Evolutionary conservation across 768 basidiomycete species (phyloP), one percentile per base, ranked within the genome.

Genomic region (Podaxis rugospora): DNA sequence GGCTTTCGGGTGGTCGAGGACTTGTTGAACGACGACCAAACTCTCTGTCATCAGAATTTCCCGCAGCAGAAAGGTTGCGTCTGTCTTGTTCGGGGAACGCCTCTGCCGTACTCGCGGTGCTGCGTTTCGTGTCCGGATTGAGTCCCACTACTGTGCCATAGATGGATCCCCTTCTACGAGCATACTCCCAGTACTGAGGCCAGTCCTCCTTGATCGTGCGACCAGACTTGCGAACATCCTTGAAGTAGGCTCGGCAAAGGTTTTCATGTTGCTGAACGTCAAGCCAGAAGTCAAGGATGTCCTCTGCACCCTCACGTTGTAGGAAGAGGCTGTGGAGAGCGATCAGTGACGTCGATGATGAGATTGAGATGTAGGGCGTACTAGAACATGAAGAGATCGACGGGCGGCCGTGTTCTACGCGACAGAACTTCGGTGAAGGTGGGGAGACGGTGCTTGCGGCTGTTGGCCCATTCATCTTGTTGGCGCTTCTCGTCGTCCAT

Each of bases 221-320:
- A 2, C 95, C 95, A 0, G 95, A 95, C 76, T 95, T 95, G 69
- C 92, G 89, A 56, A 99, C 87, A 73, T 98, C 97, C 80, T 98
- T 97, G 85, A 99, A 98, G 75, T 98, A 98, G 6, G 96, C 97
- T 63, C 95, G 85, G 74, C 96, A 98, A 36, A 99, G 86, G 71
- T 98, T 98, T 77, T 98, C 97, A 72, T 99, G 97, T 75, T 98
- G 97, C 67, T 97, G 95, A 5, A 98, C 97, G 72, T 99, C 97
- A 28, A 99, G 84, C 95, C 96, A 98, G 68, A 98, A 98, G 72
- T 99, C 97, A 49, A 99, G 77, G 52, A 95, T 91, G 72, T 99
- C 97, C 71, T 98, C 96, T 57, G 93, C 87, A 25, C 93, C 92
- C 75, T 99, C 96, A 37, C 94, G 86, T 71, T 98, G 96, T 37